Evolutionary conservation across 371 early-diverging fungal species (phyloP), one percentile per base, ranked within the genome.

Genomic region (Apophysomyces sp.): DNA sequence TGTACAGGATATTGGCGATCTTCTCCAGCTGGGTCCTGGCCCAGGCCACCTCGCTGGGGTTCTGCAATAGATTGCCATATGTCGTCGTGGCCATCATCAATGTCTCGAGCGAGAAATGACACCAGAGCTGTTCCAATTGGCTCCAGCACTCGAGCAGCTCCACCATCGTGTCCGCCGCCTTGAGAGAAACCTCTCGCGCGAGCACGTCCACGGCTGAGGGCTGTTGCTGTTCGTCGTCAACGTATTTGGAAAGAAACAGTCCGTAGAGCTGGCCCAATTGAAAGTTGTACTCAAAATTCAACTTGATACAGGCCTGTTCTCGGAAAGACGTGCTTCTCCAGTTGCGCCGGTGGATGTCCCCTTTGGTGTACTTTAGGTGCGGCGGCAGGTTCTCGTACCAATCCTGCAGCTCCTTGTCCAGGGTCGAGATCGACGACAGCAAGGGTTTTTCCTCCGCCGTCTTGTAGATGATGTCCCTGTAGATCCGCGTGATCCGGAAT

Each of bases 221-320:
- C 8, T 69, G 60, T 13, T 64, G 52, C 8, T 69, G 60, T 13
- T 64, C 34, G 13, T 39, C 52, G 1, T 36, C 39, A 12, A 52
- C 53, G 11, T 65, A 16, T 18, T 65, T 65, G 1, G 71, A 70
- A 7, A 75, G 59, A 54, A 81, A 77, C 30, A 72, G 55, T 0
- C 71, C 71, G 52, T 81, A 75, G 2, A 81, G 57, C 34, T 81
- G 82, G 18, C 77, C 76, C 18, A 78, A 55, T 53, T 75, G 77
- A 32, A 78, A 81, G 40, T 81, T 67, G 49, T 81, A 81, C 52
- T 81, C 82, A 61, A 72, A 76, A 49, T 77, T 76, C 18, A 81
- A 64, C 52, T 81, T 81, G 16, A 81, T 60, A 56, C 82, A 81
- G 0, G 73, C 77, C 58, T 81, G 78, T 30, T 81, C 82, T 27